Conservation (phyloP, 345 rosid genomes). For the Salix exigua region DNA sequence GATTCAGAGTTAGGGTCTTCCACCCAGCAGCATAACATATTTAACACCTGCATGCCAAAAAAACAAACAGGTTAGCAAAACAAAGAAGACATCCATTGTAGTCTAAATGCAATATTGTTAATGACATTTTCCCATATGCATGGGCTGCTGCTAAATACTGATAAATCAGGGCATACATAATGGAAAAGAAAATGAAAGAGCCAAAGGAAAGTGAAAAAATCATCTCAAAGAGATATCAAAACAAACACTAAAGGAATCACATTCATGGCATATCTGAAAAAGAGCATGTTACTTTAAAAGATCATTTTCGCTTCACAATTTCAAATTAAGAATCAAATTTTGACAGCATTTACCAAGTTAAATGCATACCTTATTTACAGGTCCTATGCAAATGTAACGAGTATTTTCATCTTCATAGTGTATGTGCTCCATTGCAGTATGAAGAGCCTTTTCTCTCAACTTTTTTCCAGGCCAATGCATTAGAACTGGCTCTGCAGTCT, state of each 20-base stretch:
- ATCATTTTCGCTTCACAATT: not conserved
- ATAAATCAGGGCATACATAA: not conserved
- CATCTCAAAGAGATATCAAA: slow-evolving; percentile 8
- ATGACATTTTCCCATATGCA: not conserved
- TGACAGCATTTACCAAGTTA: slow-evolving; percentile 3
- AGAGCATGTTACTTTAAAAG: not conserved
- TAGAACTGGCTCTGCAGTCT: slow-evolving; percentile 69
- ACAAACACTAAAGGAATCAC: not conserved
- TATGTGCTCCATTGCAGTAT: slow-evolving; percentile 56
- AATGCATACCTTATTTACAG: slow-evolving; percentile 78
- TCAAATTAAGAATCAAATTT: not conserved
- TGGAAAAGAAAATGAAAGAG: not conserved
- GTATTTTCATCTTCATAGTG: slow-evolving; percentile 97
- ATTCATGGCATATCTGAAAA: not conserved
- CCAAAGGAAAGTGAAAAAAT: not conserved
- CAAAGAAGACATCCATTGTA: not conserved
- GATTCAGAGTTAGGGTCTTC: slow-evolving; percentile 97
- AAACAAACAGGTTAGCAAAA: slow-evolving; percentile 3
- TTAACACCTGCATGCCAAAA: slow-evolving; percentile 52
- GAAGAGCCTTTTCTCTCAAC: slow-evolving; percentile 83
- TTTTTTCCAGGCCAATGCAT: slow-evolving; percentile 87
- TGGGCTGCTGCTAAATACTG: not conserved
- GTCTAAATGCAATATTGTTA: not conserved
- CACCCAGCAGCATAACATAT: slow-evolving; percentile 98
- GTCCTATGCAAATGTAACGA: no score